These are phyloP conservation scores for Gillenia trifoliata DNA, from an alignment of 306 rosid genomes.

Conservation along the genomic window DNA sequence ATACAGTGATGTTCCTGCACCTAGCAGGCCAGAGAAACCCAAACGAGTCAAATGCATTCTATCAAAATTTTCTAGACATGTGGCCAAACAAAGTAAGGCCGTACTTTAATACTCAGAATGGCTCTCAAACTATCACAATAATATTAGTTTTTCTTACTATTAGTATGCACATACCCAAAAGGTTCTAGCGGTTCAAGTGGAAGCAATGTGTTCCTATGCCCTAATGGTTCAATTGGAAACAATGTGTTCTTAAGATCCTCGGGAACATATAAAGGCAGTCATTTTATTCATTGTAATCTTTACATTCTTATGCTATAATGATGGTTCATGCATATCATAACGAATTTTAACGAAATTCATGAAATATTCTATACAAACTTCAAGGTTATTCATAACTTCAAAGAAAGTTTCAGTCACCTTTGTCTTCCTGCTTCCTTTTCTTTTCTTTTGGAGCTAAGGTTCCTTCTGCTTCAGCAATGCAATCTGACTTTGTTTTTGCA, in stretches of 20 bases:
- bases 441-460: slow-evolving; percentile 90
- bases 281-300: neutral
- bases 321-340: neutral
- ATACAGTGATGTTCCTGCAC: neutral
- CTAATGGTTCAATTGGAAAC: neutral
- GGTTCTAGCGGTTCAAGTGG: neutral
- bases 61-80: neutral
- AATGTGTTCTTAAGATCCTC: neutral
- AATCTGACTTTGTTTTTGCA: slow-evolving; percentile 93
- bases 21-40: neutral
- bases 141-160: neutral
- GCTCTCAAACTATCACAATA: neutral
- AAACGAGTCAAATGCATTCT: neutral
- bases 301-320: neutral
- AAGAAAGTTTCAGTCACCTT: slow-evolving; percentile 51
- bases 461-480: slow-evolving; percentile 94
- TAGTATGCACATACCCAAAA: neutral
- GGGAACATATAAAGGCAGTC: neutral
- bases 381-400: neutral
- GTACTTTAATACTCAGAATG: neutral
- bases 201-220: neutral
- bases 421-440: slow-evolving; percentile 97
- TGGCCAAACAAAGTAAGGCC: neutral
- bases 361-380: neutral
- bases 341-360: neutral